Evolutionary conservation across 176 grass and related monocot species (phyloP).

Genomic region (Metroxylon sagu): DNA sequence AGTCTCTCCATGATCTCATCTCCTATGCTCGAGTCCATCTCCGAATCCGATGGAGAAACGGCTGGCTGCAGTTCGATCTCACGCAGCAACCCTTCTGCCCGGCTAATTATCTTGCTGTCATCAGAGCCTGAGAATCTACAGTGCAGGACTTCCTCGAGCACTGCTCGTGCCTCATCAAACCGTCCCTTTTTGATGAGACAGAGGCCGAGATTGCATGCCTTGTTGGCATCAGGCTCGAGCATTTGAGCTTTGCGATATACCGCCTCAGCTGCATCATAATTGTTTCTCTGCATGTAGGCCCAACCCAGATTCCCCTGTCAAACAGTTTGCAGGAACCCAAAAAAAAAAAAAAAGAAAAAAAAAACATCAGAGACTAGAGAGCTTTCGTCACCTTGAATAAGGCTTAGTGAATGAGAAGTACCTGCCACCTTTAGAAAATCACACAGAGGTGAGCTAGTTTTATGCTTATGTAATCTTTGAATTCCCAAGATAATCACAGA

Average conservation of each 20-base stretch:
- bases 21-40: constrained; percentile 5
- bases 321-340: no score
- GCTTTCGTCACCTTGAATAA: no score
- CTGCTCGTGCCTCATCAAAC: constrained; percentile 37
- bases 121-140: constrained; percentile 18
- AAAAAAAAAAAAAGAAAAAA: no score
- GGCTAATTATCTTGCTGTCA: constrained; percentile 36
- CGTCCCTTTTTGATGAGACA: constrained; percentile 66
- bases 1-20: constrained; percentile 48
- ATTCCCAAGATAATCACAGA: no score
- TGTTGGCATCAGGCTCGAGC: constrained; percentile 80
- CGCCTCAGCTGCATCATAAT: constrained; percentile 73
- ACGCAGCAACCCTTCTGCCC: constrained; percentile 45
- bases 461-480: no score
- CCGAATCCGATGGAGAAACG: constrained; percentile 4
- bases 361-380: no score
- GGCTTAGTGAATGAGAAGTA: no score
- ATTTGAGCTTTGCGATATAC: constrained; percentile 86
- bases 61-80: constrained; percentile 21
- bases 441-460: no score
- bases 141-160: constrained; percentile 37
- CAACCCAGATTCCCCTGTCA: constrained; percentile 69
- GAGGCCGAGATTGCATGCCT: constrained; percentile 67
- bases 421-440: no score
- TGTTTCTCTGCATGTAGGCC: constrained; percentile 84